Evolutionary conservation across 75 land plant genomes (phyloP), one percentile per base, ranked within the genome.

Genomic region (Picea sitchensis): DNA sequence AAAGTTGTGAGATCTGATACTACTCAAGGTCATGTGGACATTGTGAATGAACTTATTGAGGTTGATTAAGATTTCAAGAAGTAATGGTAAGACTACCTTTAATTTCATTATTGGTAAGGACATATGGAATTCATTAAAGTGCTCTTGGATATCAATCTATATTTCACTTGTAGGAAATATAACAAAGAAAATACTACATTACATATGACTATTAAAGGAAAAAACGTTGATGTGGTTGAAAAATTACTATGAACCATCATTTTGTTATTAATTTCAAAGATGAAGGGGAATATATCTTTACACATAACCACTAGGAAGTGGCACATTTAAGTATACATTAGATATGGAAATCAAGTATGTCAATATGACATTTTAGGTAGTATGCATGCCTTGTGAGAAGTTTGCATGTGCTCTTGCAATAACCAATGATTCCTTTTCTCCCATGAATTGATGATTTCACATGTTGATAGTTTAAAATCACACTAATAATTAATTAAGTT

Each of bases 171-270:
- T 8, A 81, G 84, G 76, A 84, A 14, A 14, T 91, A 92, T 81
- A 89, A 87, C 81, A 92, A 92, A 81, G 93, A 91, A 1, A 91
- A 92, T 79, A 92, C 91, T 0, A 90, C 93, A n/a, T 84, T 92
- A 31, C 93, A 92, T 73, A 92, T 92, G 93, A 88, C 93, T 4
- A 88, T 81, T 30, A 92, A 92, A 69, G 93, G 93, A 56, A 85
- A 84, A 38, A 89, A 77, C 64, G 20, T 86, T 9, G 87, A 87
- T 31, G 81, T 89, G 17, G 90, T 92, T 4, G 87, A 87, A 47
- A 90, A 82, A 73, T 64, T 91, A 56, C 76, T 91, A 1, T 82
- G 65, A 73, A 34, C 60, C 17, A 87, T 34, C 88, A 86, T 18
- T 41, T 83, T 7, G 32, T 79, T 23, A 31, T 91, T 2, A 88